Conservation (phyloP, 2,329 filamentous ascomycete species). For the Trichoderma sp. region DNA sequence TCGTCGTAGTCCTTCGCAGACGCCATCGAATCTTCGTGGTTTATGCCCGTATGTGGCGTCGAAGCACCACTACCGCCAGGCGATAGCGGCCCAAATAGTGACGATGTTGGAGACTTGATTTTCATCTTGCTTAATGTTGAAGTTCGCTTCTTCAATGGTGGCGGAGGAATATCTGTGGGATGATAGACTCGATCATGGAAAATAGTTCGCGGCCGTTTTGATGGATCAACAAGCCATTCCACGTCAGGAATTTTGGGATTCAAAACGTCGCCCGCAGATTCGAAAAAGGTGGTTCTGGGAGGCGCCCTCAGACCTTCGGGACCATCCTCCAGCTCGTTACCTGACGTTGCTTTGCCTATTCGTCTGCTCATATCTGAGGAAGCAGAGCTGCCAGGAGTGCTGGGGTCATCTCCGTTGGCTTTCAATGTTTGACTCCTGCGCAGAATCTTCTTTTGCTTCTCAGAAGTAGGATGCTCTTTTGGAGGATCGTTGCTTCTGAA, state of each 20-base stretch:
- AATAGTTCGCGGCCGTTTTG: conserved; percentile 81
- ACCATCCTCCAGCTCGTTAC: conserved; percentile 53
- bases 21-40: conserved; percentile 49
- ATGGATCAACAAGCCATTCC: conserved; percentile 83
- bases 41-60: conserved; percentile 42
- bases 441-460: conserved; percentile 72
- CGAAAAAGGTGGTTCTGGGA: conserved; percentile 89
- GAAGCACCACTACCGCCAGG: conserved; percentile 39
- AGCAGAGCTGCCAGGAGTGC: conserved; percentile 30
- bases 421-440: conserved; percentile 71
- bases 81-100: conserved; percentile 29
- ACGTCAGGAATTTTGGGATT: conserved; percentile 83
- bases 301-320: conserved; percentile 65
- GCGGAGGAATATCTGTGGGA: conserved; percentile 86
- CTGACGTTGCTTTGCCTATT: conserved; percentile 51
- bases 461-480: conserved; percentile 54
- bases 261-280: conserved; percentile 89
- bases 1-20: conserved; percentile 59
- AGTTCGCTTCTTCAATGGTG: conserved; percentile 64
- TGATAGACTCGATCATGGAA: conserved; percentile 98
- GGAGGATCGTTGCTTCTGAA: conserved; percentile 64
- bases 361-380: conserved; percentile 29
- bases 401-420: conserved; percentile 36
- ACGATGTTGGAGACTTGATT: conserved; percentile 31
- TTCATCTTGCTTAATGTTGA: conserved; percentile 44